Percentiles rank a stretch among this genome's conserved stretches.
phyloP scores from a whole-genome alignment of 2,329 filamentous ascomycete species.

The Pleoardoris graminearum region DNA sequence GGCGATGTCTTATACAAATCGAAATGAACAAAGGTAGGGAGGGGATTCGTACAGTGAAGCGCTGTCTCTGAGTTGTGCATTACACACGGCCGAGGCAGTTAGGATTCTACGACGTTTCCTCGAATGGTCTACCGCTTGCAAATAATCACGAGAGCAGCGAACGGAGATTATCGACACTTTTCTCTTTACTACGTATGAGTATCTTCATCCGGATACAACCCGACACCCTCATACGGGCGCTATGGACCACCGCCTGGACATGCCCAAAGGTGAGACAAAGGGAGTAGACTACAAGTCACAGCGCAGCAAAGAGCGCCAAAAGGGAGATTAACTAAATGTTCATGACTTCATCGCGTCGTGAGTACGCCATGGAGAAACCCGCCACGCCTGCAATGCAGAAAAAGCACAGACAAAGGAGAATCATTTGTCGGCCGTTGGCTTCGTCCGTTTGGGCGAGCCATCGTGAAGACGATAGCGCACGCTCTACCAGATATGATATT shows the following conservation, averaged over 20 bases:
- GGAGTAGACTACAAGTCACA: neutral
- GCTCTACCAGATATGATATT: slow-evolving; percentile 6
- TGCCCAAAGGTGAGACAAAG: neutral
- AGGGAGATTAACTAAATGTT: slow-evolving; percentile 32
- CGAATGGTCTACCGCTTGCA: neutral
- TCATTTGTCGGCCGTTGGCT: neutral
- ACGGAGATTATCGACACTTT: neutral
- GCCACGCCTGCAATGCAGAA: slow-evolving; percentile 38
- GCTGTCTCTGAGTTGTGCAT: too few relatives aligned
- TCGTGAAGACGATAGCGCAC: slow-evolving; percentile 5
- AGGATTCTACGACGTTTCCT: too few relatives aligned
- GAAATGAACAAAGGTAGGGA: too few relatives aligned
- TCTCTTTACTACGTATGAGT: slow-evolving; percentile 6
- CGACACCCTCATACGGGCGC: neutral
- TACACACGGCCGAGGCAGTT: too few relatives aligned
- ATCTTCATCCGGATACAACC: neutral
- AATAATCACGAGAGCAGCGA: neutral
- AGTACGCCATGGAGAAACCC: slow-evolving; percentile 25
- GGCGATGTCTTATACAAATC: too few relatives aligned
- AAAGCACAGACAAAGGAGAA: slow-evolving; percentile 32
- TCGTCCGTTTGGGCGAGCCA: neutral
- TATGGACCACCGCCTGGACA: neutral
- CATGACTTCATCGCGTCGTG: slow-evolving; percentile 45
- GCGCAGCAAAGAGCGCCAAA: slow-evolving; percentile 4
- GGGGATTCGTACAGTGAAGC: too few relatives aligned